A percentile compares a stretch with the other conserved stretches of the same genome.
These are phyloP conservation scores for Emergomyces africanus DNA, from an alignment of 2,329 filamentous ascomycete genomes.

Conservation along the genomic window DNA sequence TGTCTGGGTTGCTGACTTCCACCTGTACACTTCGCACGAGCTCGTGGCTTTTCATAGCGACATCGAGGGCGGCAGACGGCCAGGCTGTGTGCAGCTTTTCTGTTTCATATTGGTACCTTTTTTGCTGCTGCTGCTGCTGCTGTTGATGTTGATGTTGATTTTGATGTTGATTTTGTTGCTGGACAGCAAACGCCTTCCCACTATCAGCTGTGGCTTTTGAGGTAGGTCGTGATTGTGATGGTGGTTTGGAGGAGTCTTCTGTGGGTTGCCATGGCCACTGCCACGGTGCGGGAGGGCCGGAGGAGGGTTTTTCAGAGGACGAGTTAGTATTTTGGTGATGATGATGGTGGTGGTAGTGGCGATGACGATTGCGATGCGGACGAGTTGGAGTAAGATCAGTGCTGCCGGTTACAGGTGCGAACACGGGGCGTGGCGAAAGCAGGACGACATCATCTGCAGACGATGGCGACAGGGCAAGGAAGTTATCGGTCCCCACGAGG, in stretches of 20 bases:
- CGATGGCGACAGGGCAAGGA: background rate
- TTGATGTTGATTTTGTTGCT: too few species aligned
- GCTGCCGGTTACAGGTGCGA: background rate
- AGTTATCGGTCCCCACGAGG: background rate
- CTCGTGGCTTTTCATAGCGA: slow-evolving; percentile 13
- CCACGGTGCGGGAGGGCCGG: background rate
- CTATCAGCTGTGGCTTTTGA: slow-evolving; percentile 24
- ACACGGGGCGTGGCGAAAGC: background rate
- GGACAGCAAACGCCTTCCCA: slow-evolving; percentile 14
- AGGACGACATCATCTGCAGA: background rate
- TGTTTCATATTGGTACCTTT: background rate
- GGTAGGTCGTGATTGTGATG: slow-evolving; percentile 18
- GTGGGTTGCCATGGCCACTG: slow-evolving; percentile 2
- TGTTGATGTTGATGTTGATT: too few species aligned
- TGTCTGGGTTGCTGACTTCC: slow-evolving; percentile 17
- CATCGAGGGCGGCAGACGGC: slow-evolving; percentile 10
- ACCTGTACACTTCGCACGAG: slow-evolving; percentile 24
- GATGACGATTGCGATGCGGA: too few species aligned
- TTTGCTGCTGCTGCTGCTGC: slow-evolving; percentile 3
- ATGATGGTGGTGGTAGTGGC: slow-evolving; percentile 7
- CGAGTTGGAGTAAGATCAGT: slow-evolving; percentile 9
- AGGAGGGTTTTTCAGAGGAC: slow-evolving; percentile 16
- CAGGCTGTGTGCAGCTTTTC: background rate
- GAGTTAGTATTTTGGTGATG: background rate
- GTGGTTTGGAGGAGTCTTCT: background rate